phyloP scores from a whole-genome alignment of 768 basidiomycete genomes.

The Termitomyces bulborhizus region DNA sequence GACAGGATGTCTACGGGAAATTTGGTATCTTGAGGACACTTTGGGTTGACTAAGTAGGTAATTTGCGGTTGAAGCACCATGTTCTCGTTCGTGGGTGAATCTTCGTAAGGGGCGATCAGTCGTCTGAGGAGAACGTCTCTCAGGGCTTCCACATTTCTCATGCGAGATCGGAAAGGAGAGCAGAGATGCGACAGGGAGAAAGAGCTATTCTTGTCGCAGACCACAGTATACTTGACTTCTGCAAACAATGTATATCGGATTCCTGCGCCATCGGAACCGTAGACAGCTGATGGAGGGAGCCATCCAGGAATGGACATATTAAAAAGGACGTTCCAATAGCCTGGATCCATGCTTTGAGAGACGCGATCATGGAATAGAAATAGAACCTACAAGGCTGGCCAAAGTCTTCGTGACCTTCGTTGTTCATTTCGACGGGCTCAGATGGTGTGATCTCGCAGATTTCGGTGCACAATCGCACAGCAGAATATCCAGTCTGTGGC shows the following conservation, averaged over 20 bases:
- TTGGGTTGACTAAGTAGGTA: constrained; percentile 40
- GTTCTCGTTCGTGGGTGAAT: neutral
- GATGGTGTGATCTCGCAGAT: constrained; percentile 54
- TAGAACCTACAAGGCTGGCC: constrained; percentile 41
- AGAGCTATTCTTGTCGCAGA: constrained; percentile 32
- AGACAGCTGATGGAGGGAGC: constrained; percentile 60
- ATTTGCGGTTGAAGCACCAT: constrained; percentile 49
- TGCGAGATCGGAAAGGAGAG: constrained; percentile 44
- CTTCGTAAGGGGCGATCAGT: neutral
- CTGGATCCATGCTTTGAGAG: constrained; percentile 18
- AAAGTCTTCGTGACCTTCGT: constrained; percentile 57
- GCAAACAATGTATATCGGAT: constrained; percentile 65
- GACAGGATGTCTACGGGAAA: constrained; percentile 52
- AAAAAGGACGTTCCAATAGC: constrained; percentile 71
- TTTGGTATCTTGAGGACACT: constrained; percentile 17
- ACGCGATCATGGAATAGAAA: neutral
- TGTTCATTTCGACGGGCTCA: constrained; percentile 54
- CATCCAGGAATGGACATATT: constrained; percentile 86
- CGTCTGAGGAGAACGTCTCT: constrained; percentile 12
- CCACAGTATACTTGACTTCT: constrained; percentile 49
- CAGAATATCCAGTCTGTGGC: constrained; percentile 58
- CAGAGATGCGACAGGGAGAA: constrained; percentile 53
- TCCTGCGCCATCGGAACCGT: constrained; percentile 48
- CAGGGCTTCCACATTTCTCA: constrained; percentile 32
- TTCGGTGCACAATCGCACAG: constrained; percentile 60